phyloP scores from a whole-genome alignment of 1,284 basidiomycete species.

The Ganoderma sinense region DNA sequence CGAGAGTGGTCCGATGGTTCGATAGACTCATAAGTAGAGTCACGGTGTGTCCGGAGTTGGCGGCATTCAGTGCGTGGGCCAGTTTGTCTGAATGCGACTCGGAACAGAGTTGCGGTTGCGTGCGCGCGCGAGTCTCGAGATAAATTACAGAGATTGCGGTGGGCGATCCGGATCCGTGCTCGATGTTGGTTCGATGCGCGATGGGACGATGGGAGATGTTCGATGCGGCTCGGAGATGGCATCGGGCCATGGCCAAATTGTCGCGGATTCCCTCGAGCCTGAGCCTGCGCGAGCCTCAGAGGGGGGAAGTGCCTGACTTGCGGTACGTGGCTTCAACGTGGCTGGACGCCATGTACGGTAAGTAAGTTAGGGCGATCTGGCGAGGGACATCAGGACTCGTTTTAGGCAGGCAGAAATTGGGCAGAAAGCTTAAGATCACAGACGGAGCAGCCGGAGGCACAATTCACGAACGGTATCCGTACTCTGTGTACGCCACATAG shows the following conservation, averaged over 20 bases:
- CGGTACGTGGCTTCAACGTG: not conserved
- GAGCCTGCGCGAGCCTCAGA: not conserved
- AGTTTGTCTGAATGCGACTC: not conserved
- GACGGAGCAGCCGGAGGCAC: not conserved
- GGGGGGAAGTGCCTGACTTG: not conserved
- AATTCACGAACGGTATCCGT: not conserved
- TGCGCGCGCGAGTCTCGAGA: not conserved
- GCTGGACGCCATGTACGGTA: not conserved
- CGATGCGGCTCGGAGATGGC: not conserved
- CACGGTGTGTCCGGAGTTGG: not conserved
- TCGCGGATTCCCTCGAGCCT: not conserved
- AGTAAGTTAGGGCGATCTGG: not conserved
- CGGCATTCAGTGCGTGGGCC: not conserved
- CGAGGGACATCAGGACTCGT: not conserved
- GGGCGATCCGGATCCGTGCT: conserved; percentile 3
- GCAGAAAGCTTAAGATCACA: not conserved
- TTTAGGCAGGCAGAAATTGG: too few species aligned
- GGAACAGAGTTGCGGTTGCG: not conserved
- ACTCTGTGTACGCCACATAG: not conserved
- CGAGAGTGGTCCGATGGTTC: not conserved
- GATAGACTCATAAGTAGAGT: not conserved
- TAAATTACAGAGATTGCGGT: not conserved
- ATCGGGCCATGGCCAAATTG: not conserved
- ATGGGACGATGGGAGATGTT: conserved; percentile 4
- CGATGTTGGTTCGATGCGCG: not conserved